phyloP scores from a whole-genome alignment of 2,329 filamentous ascomycete species.

The Claviceps humidiphila region DNA sequence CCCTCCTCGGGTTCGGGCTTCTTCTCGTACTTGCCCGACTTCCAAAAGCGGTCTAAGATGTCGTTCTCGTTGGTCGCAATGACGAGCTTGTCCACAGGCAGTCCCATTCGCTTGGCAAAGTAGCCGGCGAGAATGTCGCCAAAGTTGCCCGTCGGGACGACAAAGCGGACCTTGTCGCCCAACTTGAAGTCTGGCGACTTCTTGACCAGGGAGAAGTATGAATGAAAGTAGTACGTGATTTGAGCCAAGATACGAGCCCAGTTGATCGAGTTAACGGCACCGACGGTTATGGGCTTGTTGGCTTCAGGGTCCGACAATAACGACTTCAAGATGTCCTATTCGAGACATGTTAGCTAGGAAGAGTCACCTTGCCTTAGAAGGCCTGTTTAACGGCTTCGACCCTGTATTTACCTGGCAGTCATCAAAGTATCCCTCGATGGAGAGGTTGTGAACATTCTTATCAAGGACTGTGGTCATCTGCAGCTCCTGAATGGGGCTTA shows the following conservation, averaged over 20 bases:
- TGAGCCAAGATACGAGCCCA: conserved; percentile 91
- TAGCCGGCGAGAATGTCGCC: conserved; percentile 89
- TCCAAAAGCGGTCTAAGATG: conserved; percentile 91
- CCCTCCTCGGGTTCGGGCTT: conserved; percentile 39
- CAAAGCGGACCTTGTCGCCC: conserved; percentile 63
- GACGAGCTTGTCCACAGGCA: conserved; percentile 77
- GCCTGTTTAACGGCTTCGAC: too few relatives aligned
- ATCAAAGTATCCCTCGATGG: conserved; percentile 84
- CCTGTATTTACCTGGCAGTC: conserved; percentile 63
- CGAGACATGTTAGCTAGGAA: background rate
- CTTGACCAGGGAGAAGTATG: conserved; percentile 71
- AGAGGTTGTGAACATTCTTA: conserved; percentile 81
- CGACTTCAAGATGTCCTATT: conserved; percentile 77
- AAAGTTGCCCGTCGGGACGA: conserved; percentile 93
- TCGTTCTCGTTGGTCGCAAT: conserved; percentile 97
- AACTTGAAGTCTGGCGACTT: conserved; percentile 46
- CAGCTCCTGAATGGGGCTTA: conserved; percentile 84
- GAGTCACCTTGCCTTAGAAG: too few relatives aligned
- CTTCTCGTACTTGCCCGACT: conserved; percentile 82
- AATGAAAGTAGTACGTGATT: conserved; percentile 93
- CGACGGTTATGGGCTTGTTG: conserved; percentile 72
- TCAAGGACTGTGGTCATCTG: conserved; percentile 96
- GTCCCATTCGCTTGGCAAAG: conserved; percentile 81
- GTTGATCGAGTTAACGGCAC: conserved; percentile 94
- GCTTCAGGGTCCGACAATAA: conserved; percentile 77